Percentiles rank a stretch among this genome's conserved stretches.
Conservation (phyloP, 192 early-diverging fungal genomes). For the Podila epicladia region DNA sequence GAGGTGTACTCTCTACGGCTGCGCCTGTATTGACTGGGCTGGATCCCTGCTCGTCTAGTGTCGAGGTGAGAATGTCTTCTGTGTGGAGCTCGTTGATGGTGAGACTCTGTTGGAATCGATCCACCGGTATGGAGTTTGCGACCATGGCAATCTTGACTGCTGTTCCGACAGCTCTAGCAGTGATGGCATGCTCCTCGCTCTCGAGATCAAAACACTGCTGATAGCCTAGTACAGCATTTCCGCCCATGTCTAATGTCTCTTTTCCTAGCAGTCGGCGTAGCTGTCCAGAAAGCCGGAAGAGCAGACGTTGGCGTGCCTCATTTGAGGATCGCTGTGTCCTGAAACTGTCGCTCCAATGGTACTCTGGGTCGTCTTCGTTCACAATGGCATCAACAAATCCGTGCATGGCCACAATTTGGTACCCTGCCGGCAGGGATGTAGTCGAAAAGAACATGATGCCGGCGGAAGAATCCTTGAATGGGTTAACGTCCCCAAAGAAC, state of each 20-base stretch:
- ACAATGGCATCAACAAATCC: constrained; percentile 80
- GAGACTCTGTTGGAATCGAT: constrained; percentile 21
- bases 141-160: constrained; percentile 66
- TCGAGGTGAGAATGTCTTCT: constrained; percentile 29
- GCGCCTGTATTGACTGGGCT: constrained; percentile 7
- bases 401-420: constrained; percentile 62
- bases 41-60: constrained; percentile 14
- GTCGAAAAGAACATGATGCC: constrained; percentile 75
- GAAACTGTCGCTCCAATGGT: constrained; percentile 85
- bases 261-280: constrained; percentile 77
- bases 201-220: constrained; percentile 83
- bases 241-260: constrained; percentile 77
- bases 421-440: constrained; percentile 62
- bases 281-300: constrained; percentile 76
- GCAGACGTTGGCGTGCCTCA: constrained; percentile 74
- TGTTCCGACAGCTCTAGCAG: constrained; percentile 79
- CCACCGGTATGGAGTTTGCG: constrained; percentile 14
- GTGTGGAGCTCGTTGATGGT: constrained; percentile 26
- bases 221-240: constrained; percentile 79
- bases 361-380: constrained; percentile 82
- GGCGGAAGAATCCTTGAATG: constrained; percentile 79
- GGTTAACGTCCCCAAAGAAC: constrained; percentile 86
- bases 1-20: constrained; percentile 7
- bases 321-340: constrained; percentile 82
- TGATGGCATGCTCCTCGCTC: constrained; percentile 75